Base-by-base conservation (phyloP, 2,329 filamentous ascomycete species). In the Botryotinia calthae region DNA sequence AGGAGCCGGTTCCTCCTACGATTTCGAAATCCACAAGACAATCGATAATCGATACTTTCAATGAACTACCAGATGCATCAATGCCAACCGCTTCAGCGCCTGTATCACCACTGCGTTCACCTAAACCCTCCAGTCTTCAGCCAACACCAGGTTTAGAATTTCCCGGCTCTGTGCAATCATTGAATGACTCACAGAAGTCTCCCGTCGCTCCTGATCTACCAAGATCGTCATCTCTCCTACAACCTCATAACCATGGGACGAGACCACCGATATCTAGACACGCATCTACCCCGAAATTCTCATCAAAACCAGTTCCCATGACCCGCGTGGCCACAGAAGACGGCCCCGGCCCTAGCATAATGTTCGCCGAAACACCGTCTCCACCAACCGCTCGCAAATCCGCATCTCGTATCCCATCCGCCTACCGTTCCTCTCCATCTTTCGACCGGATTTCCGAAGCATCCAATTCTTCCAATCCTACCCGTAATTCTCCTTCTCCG, bases 161-260 rank as follows among this genome's bases (percentile, higher is more conserved):
- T 31, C 48, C 75, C 8, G 71, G 66, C 34, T 76, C 76, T 25
- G 69, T 75, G 12, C 76, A 76, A 68, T 83, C 85, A 28, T 85
- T 87, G 62, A 88, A 88, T 54, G 95, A 95, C 80, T 91, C 90
- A 0, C 94, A 91, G 68, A 89, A 88, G 9, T 89, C 92, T 0
- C 89, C 93, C 0, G 93, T 93, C 0, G 88, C 91, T 76, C 90
- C 92, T 22, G 22, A 42, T 31, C 42, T 18, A 10, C 20, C 70
- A 31, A 10, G 40, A 46, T 68, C 70, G 1, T 42, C 68, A 40
- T 48, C 48, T 31, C 40, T 37, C 40, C 28, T 46, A n/a, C 87
- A 0, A 86, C 87, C 76, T 87, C 85, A 76, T 89, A 90, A 66
- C 85, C 86, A 58, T 89, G 88, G 76, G 82, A 82, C 7, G 79